Evolutionary conservation across 2,329 filamentous ascomycete species (phyloP), one percentile per base, ranked within the genome.

Genomic region (Sclerotinia borealis): DNA sequence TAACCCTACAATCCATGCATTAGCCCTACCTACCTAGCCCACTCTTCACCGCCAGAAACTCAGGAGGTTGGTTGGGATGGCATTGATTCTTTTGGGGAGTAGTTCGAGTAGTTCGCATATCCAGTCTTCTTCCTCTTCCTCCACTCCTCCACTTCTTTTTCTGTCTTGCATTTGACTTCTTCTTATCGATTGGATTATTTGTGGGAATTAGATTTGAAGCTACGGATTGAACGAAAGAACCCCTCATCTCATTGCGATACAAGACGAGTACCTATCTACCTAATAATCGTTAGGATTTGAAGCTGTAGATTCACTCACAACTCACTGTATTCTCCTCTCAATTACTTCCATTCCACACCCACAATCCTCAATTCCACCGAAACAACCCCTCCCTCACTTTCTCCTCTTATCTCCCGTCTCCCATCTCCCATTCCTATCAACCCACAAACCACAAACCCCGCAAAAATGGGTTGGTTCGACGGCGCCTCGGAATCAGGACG

Each of bases 381-480:
- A 15, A 10, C 10, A n/a, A 51, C 6, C 8, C 17, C n/a, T 19
- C 27, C 15, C 17, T 25, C n/a, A n/a, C n/a, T n/a, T n/a, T n/a
- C n/a, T n/a, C n/a, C n/a, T n/a, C n/a, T n/a, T n/a, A n/a, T n/a
- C n/a, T n/a, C n/a, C n/a, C n/a, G n/a, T n/a, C n/a, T 22, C 7
- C 13, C 9, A 4, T 34, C 27, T 11, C 19, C 27, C 11, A 17
- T n/a, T 43, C 37, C 22, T 11, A 6, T 4, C 11, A 31, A 19
- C 7, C 1, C 11, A 17, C 9, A n/a, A 8, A 4, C 11, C 1
- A 25, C 19, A 50, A 36, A 54, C 15, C 3, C 2, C 9, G 27
- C 31, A 56, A 68, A 63, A 50, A 80, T 80, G 78, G 78, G 76
- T 65, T 80, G 78, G 78, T 79, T 80, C 65, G 77, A 79, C 68